Evolutionary conservation across 2,329 filamentous ascomycete genomes (phyloP).

Genomic region (Amesomyces nigricolor): DNA sequence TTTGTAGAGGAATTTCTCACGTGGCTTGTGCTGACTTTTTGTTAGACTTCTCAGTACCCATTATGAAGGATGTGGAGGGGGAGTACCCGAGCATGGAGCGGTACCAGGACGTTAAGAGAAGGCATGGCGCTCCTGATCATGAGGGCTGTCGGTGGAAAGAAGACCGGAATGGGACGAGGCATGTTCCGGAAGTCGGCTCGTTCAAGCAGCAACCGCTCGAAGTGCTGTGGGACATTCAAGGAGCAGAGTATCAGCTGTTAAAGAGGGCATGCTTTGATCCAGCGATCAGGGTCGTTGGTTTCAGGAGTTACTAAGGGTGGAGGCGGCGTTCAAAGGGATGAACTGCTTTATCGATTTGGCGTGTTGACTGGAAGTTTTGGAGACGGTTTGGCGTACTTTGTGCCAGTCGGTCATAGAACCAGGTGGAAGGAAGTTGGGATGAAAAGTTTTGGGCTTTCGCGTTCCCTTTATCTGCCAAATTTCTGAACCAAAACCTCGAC

Average conservation of each 20-base stretch:
- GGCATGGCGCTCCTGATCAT: constrained; percentile 3
- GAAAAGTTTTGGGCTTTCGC: too few relatives aligned
- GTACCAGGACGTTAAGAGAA: constrained; percentile 19
- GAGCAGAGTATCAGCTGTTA: constrained; percentile 19
- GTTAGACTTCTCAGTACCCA: constrained; percentile 20
- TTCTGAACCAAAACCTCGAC: too few relatives aligned
- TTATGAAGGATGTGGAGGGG: constrained; percentile 15
- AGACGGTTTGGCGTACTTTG: too few relatives aligned
- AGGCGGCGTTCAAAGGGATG: too few relatives aligned
- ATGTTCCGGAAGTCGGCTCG: constrained; percentile 11
- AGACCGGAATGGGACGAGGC: constrained; percentile 5
- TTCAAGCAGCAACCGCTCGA: constrained; percentile 3
- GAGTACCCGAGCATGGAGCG: constrained; percentile 15
- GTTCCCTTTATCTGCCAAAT: too few relatives aligned
- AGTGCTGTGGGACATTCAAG: constrained; percentile 20
- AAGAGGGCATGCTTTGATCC: constrained; percentile 19
- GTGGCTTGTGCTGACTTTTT: not conserved
- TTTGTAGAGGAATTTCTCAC: not conserved
- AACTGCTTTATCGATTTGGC: too few relatives aligned
- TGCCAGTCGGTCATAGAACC: too few relatives aligned
- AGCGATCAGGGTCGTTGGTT: constrained; percentile 15
- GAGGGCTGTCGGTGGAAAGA: constrained; percentile 12
- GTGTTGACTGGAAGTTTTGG: too few relatives aligned
- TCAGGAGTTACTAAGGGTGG: constrained; percentile 1
- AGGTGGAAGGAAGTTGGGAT: too few relatives aligned